Percentiles rank a stretch among this genome's conserved stretches.
Conservation (phyloP, 495 filamentous ascomycete genomes). For the Neurospora sp. region DNA sequence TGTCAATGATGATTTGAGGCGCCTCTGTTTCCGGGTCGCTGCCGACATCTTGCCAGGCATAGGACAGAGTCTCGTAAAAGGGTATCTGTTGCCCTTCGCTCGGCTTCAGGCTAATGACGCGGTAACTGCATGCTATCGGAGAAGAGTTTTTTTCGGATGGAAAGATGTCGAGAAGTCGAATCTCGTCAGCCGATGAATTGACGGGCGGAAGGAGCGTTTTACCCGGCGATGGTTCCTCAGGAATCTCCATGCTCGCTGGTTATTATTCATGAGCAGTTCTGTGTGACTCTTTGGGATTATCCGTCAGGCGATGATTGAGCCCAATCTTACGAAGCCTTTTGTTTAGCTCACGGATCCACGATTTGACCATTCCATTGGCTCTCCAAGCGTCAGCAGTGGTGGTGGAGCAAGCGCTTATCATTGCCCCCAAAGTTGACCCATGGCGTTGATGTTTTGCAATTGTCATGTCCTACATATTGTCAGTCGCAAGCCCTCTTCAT, state of each 20-base stretch:
- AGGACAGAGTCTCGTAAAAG: not conserved
- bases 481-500: not conserved
- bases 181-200: not conserved
- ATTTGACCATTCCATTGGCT: not conserved
- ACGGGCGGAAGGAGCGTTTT: not conserved
- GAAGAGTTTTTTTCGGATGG: not conserved
- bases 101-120: not conserved
- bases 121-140: not conserved
- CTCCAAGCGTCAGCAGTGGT: not conserved
- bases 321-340: not conserved
- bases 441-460: not conserved
- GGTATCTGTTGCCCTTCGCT: not conserved
- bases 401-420: not conserved
- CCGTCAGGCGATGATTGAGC: not conserved
- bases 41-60: not conserved
- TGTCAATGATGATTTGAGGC: not conserved
- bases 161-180: not conserved
- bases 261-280: not conserved
- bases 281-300: not conserved
- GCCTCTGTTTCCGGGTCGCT: not conserved
- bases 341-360: not conserved
- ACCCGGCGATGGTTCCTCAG: not conserved
- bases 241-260: not conserved
- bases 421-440: not conserved
- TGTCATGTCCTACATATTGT: not conserved